Evolutionary conservation across 2,329 filamentous ascomycete species (phyloP).

Genomic region (Talaromyces sp.): DNA sequence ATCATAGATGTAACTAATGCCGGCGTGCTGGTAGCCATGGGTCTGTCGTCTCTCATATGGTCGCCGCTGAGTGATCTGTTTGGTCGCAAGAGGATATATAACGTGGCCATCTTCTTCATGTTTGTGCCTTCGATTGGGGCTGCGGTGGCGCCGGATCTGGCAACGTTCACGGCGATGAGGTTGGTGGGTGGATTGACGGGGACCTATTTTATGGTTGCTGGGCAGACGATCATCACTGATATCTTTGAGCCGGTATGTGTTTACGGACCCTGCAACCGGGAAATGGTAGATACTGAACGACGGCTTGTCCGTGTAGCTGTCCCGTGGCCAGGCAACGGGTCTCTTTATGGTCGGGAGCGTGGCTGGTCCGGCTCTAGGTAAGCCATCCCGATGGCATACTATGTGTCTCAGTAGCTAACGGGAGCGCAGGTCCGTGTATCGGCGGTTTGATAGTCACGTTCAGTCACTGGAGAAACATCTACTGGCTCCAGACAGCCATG

Average conservation of each 20-base stretch:
- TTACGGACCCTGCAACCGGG: too few species aligned
- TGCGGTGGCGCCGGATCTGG: slow-evolving; percentile 30
- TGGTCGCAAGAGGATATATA: slow-evolving; percentile 32
- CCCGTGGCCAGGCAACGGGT: slow-evolving; percentile 44
- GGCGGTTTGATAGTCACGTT: slow-evolving; percentile 77
- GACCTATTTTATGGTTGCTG: slow-evolving; percentile 40
- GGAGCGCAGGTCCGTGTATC: slow-evolving; percentile 48
- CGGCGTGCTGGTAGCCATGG: slow-evolving; percentile 38
- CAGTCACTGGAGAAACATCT: slow-evolving; percentile 68
- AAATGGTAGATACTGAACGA: neutral
- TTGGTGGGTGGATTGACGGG: slow-evolving; percentile 36
- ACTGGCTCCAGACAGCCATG: slow-evolving; percentile 71
- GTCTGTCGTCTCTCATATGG: slow-evolving; percentile 38
- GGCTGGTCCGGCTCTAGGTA: slow-evolving; percentile 43
- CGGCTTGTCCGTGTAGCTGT: slow-evolving; percentile 25
- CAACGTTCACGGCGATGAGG: slow-evolving; percentile 36
- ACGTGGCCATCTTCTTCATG: slow-evolving; percentile 32
- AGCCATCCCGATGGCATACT: neutral
- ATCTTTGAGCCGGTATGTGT: slow-evolving; percentile 35
- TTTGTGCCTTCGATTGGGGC: slow-evolving; percentile 33
- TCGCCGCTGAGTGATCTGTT: slow-evolving; percentile 28
- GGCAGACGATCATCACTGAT: slow-evolving; percentile 39
- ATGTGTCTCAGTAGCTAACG: neutral
- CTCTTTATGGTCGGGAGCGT: slow-evolving; percentile 45
- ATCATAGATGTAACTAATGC: slow-evolving; percentile 37